Percentiles rank a stretch among this genome's conserved stretches.
Evolutionary conservation across 2,329 filamentous ascomycete species (phyloP).

Genomic region (Diplodia mutila): DNA sequence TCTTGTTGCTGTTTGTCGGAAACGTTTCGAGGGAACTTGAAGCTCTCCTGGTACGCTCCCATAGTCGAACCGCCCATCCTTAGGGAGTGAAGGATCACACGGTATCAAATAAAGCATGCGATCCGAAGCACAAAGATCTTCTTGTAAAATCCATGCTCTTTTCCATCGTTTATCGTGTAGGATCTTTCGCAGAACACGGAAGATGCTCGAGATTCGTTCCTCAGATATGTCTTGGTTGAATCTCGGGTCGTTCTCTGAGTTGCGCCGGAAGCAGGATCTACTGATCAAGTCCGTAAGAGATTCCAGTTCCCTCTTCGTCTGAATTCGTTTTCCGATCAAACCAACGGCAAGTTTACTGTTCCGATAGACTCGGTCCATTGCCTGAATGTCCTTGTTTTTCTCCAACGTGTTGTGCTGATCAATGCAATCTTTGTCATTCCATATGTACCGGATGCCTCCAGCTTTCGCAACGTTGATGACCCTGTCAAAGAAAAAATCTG

Average conservation of each 20-base stretch:
- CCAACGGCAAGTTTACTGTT: constrained; percentile 28
- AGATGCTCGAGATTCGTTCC: constrained; percentile 18
- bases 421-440: constrained; percentile 34
- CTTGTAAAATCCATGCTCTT: constrained; percentile 35
- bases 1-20: constrained; percentile 30
- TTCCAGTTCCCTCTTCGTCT: constrained; percentile 26
- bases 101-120: constrained; percentile 31
- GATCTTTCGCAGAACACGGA: constrained; percentile 27
- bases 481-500: constrained; percentile 31
- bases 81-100: background rate
- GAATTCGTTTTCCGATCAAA: constrained; percentile 27
- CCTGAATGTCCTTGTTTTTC: constrained; percentile 28
- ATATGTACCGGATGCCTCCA: constrained; percentile 25
- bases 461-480: constrained; percentile 30
- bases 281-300: constrained; percentile 24
- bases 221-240: constrained; percentile 4
- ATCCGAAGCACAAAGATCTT: constrained; percentile 31
- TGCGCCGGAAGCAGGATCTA: constrained; percentile 22
- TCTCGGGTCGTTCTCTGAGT: background rate
- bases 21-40: constrained; percentile 26
- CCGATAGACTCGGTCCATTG: constrained; percentile 2
- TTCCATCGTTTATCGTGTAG: constrained; percentile 31
- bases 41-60: constrained; percentile 29
- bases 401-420: constrained; percentile 26
- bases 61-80: constrained; percentile 4